A percentile compares a stretch with the other conserved stretches of the same genome.
Conservation (phyloP, 192 early-diverging fungal genomes). For the Diversispora epigaea region DNA sequence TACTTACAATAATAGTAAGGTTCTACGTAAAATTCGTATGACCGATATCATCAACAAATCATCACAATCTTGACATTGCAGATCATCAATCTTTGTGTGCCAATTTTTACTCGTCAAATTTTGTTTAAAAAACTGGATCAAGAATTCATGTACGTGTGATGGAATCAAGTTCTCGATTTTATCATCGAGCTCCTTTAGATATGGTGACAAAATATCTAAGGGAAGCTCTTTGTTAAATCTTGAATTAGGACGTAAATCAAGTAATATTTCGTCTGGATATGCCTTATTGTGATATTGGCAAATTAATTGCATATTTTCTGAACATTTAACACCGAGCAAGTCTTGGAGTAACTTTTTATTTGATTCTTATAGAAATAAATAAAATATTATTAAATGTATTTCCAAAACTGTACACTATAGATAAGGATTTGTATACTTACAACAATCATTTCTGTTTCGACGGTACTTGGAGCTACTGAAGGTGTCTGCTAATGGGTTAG, state of each 20-base stretch:
- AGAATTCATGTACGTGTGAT: slow-evolving; percentile 18
- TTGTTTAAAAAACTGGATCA: slow-evolving; percentile 23
- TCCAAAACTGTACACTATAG: neutral
- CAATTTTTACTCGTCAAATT: slow-evolving; percentile 16
- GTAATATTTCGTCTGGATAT: neutral
- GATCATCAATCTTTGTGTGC: slow-evolving; percentile 32
- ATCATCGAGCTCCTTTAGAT: slow-evolving; percentile 19
- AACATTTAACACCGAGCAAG: neutral
- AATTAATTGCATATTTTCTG: slow-evolving; percentile 24
- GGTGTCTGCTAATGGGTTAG: slow-evolving; percentile 8
- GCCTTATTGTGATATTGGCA: slow-evolving; percentile 6
- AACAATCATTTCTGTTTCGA: neutral
- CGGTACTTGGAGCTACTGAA: slow-evolving; percentile 15
- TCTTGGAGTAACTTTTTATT: slow-evolving; percentile 7
- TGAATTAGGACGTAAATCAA: slow-evolving; percentile 14
- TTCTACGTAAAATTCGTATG: slow-evolving; percentile 21
- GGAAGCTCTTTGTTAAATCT: slow-evolving; percentile 9
- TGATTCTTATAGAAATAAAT: slow-evolving; percentile 25
- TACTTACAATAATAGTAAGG: slow-evolving; percentile 29
- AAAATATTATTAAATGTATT: neutral
- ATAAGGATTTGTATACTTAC: neutral
- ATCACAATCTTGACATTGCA: neutral
- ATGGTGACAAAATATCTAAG: slow-evolving; percentile 5
- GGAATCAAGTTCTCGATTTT: slow-evolving; percentile 32
- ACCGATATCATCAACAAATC: slow-evolving; percentile 21